Conservation (phyloP, 768 basidiomycete species). For the Psilocybe subaeruginosa region DNA sequence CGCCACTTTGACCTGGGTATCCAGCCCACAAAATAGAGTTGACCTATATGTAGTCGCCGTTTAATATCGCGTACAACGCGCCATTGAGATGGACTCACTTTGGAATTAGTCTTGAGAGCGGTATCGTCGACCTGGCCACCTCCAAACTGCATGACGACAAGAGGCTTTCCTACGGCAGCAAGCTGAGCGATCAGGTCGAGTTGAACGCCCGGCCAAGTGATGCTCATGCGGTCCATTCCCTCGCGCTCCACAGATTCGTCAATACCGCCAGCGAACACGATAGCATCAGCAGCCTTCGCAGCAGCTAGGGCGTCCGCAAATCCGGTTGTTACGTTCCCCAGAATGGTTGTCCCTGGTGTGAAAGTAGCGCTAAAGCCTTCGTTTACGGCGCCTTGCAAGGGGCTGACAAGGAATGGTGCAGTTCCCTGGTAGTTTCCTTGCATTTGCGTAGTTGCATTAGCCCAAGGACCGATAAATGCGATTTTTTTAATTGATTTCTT, state of each 20-base stretch:
- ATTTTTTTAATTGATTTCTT: constrained; percentile 45
- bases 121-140: constrained; percentile 59
- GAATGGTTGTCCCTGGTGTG: constrained; percentile 43
- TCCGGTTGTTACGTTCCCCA: constrained; percentile 39
- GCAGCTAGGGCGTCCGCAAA: constrained; percentile 56
- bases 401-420: constrained; percentile 59
- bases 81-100: constrained; percentile 28
- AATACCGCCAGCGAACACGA: constrained; percentile 59
- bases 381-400: constrained; percentile 47
- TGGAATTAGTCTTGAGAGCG: constrained; percentile 43
- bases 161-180: constrained; percentile 48
- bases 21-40: constrained; percentile 60
- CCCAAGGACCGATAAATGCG: constrained; percentile 65
- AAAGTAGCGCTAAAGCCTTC: constrained; percentile 51
- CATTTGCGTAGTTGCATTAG: constrained; percentile 56
- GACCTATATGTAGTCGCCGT: constrained; percentile 33
- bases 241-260: constrained; percentile 55
- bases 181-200: constrained; percentile 50
- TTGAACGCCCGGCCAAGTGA: constrained; percentile 61
- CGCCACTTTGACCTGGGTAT: constrained; percentile 60
- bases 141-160: constrained; percentile 58
- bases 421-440: constrained; percentile 61
- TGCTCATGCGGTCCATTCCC: constrained; percentile 45
- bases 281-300: constrained; percentile 48
- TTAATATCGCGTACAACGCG: background rate